Conservation (phyloP, 179 eudicot genomes). For the Carnegiea gigantea region DNA sequence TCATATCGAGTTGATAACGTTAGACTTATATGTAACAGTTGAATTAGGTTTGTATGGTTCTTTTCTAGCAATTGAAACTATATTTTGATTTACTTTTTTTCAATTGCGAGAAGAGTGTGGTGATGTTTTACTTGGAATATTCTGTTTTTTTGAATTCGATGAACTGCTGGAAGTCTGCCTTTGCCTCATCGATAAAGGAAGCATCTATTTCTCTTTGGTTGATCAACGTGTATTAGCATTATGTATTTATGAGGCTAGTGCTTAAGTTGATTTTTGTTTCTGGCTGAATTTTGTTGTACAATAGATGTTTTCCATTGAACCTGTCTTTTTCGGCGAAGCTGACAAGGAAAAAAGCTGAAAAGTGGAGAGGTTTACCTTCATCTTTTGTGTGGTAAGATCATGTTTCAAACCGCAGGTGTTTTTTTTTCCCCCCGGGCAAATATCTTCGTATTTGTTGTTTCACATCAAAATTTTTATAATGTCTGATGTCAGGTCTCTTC, state of each 20-base stretch:
- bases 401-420: constrained; percentile 28
- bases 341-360: constrained; percentile 43
- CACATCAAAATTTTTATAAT: constrained; percentile 18
- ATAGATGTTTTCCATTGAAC: constrained; percentile 53
- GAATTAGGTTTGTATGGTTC: background rate
- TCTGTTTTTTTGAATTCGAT: background rate
- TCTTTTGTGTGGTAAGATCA: constrained; percentile 47
- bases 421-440: background rate
- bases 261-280: constrained; percentile 44
- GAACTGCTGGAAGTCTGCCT: background rate
- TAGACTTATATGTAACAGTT: background rate
- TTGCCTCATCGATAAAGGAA: constrained; percentile 1
- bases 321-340: constrained; percentile 51
- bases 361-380: constrained; percentile 39
- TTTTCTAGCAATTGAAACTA: background rate
- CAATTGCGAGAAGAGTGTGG: background rate
- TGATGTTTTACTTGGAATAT: background rate
- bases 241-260: constrained; percentile 29
- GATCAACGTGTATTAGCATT: constrained; percentile 15
- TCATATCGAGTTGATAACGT: background rate
- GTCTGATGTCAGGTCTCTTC: constrained; percentile 16
- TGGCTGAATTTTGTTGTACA: constrained; percentile 44
- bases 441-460: constrained; percentile 20
- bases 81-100: background rate
- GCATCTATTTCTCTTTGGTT: constrained; percentile 2